Conservation (phyloP, 73 alveolate species). For the Uronychia setigera region DNA sequence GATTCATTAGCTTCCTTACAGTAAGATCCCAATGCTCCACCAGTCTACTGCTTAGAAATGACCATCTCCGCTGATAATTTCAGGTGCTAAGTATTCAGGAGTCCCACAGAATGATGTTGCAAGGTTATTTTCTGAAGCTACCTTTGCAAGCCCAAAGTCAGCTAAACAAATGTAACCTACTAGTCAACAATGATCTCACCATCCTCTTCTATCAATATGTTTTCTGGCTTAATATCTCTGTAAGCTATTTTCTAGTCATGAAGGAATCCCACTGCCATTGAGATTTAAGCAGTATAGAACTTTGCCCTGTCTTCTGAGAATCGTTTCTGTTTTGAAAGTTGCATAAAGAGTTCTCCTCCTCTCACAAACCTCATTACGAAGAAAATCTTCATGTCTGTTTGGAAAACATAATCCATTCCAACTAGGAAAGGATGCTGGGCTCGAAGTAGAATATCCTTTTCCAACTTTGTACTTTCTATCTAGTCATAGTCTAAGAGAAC, state of each 20-base stretch:
- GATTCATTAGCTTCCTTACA: background rate
- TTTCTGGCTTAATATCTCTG: constrained; percentile 96
- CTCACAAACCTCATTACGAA: constrained; percentile 87
- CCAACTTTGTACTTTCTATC: constrained; percentile 87
- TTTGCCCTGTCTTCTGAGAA: constrained; percentile 85
- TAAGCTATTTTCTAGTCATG: constrained; percentile 85
- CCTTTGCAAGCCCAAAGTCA: constrained; percentile 95
- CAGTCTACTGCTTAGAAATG: constrained; percentile 94
- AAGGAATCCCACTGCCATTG: constrained; percentile 89
- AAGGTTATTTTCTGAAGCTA: constrained; percentile 62
- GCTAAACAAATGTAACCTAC: constrained; percentile 67
- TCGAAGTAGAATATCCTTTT: constrained; percentile 87
- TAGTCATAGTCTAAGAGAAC: constrained; percentile 85
- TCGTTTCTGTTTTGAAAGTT: constrained; percentile 74
- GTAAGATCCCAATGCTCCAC: constrained; percentile 95
- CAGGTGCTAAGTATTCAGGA: constrained; percentile 98
- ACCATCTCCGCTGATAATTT: constrained; percentile 87
- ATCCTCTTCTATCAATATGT: constrained; percentile 88
- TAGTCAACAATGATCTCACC: constrained; percentile 50
- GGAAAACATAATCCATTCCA: constrained; percentile 85
- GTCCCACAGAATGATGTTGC: constrained; percentile 95
- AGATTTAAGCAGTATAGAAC: constrained; percentile 90
- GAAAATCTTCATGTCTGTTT: constrained; percentile 84
- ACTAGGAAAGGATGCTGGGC: constrained; percentile 93
- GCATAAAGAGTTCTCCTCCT: constrained; percentile 96